A percentile compares a stretch with the other conserved stretches of the same genome.
These are phyloP conservation scores for Tilletia indica DNA, from an alignment of 1,284 basidiomycete genomes.

Conservation along the genomic window DNA sequence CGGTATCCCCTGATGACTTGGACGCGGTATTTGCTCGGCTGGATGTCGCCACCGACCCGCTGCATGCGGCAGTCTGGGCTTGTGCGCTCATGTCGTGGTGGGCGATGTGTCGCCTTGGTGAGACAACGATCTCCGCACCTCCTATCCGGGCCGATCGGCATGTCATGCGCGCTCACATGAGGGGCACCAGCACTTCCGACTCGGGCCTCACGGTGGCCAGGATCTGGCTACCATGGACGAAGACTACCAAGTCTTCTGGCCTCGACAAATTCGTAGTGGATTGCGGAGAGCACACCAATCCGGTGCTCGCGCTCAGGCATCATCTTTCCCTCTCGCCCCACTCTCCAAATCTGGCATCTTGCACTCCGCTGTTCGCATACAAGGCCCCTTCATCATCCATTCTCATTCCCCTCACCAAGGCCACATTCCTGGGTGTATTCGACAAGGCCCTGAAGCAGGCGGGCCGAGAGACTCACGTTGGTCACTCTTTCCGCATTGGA, in stretches of 20 bases:
- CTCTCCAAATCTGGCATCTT: neutral
- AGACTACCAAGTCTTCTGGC: neutral
- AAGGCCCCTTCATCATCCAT: neutral
- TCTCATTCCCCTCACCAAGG: neutral
- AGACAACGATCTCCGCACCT: neutral
- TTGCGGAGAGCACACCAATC: neutral
- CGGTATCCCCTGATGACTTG: neutral
- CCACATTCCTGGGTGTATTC: neutral
- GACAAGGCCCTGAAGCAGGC: neutral
- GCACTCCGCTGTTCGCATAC: neutral
- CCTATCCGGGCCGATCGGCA: neutral
- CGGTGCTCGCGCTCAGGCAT: neutral
- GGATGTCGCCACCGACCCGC: neutral
- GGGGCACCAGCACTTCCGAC: neutral
- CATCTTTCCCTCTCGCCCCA: neutral
- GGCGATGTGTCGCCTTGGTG: constrained; percentile 1
- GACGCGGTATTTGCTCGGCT: neutral
- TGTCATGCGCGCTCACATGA: neutral
- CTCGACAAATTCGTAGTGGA: neutral
- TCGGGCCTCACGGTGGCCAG: neutral
- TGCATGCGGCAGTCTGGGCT: constrained; percentile 3
- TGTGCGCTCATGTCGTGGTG: neutral
- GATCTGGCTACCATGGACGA: neutral
- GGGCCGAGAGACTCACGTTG: neutral
- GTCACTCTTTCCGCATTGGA: constrained; percentile 1